phyloP scores from a whole-genome alignment of 2,329 filamentous ascomycete species.

The Fusarium neocosmosporiellum region DNA sequence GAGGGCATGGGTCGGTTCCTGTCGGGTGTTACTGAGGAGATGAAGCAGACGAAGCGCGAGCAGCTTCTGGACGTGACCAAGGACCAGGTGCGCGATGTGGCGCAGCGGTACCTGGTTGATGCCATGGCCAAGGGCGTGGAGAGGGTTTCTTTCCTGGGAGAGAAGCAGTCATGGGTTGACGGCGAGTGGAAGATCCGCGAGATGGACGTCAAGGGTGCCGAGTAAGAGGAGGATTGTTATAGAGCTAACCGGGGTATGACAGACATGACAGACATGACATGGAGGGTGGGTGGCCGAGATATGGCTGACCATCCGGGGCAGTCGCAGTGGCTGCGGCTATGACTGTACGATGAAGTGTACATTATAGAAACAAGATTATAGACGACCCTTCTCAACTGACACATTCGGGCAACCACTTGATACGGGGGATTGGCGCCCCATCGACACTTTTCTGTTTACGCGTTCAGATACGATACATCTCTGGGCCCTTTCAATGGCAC shows the following conservation, averaged over 20 bases:
- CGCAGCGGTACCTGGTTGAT: constrained; percentile 84
- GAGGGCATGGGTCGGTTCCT: constrained; percentile 91
- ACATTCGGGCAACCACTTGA: background rate
- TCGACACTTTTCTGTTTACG: constrained; percentile 42
- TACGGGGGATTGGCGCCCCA: background rate
- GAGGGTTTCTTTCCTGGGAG: constrained; percentile 80
- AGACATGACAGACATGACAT: background rate
- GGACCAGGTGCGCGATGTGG: constrained; percentile 82
- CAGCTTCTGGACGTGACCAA: constrained; percentile 87
- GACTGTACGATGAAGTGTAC: constrained; percentile 43
- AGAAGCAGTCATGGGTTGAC: constrained; percentile 84
- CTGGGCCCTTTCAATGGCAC: constrained; percentile 63
- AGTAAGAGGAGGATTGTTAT: constrained; percentile 37
- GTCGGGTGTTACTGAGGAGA: constrained; percentile 85
- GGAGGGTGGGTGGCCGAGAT: background rate
- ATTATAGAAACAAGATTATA: constrained; percentile 42
- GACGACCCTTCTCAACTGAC: constrained; percentile 40
- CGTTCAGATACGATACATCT: constrained; percentile 76
- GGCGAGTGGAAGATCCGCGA: constrained; percentile 79
- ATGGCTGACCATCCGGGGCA: constrained; percentile 11
- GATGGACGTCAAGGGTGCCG: constrained; percentile 70
- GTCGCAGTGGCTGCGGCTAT: constrained; percentile 17
- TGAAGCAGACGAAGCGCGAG: constrained; percentile 87
- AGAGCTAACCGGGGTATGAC: background rate
- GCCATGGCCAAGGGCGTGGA: constrained; percentile 68